phyloP scores from a whole-genome alignment of 2,329 filamentous ascomycete species.

The Ambrosiella cleistominuta region DNA sequence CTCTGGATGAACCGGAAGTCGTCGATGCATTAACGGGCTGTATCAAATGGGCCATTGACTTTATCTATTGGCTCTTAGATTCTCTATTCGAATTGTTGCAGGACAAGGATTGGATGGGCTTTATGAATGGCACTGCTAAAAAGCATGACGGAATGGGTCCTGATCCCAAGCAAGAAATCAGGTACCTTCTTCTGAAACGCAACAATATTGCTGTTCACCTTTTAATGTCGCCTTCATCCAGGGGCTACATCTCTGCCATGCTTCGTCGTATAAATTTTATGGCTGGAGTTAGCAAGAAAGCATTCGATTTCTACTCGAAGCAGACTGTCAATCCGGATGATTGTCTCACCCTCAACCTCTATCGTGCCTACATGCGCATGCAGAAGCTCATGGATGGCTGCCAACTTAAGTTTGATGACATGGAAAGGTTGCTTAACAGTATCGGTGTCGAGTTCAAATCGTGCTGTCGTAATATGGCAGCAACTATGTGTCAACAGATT shows the following conservation, averaged over 20 bases:
- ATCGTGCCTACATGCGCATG: constrained; percentile 38
- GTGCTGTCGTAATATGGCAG: constrained; percentile 20
- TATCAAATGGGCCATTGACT: constrained; percentile 60
- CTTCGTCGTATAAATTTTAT: constrained; percentile 47
- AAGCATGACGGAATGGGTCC: background rate
- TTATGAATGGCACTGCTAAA: constrained; percentile 23
- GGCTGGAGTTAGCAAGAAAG: constrained; percentile 29
- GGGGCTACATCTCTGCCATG: constrained; percentile 52
- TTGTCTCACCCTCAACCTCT: constrained; percentile 33
- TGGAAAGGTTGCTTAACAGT: constrained; percentile 41
- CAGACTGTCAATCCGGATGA: constrained; percentile 23
- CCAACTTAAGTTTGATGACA: constrained; percentile 40
- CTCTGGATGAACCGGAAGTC: constrained; percentile 52
- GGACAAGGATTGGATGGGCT: constrained; percentile 32
- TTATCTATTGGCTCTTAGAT: constrained; percentile 46
- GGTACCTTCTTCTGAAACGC: constrained; percentile 32
- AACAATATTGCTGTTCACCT: constrained; percentile 44
- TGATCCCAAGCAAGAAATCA: constrained; percentile 23
- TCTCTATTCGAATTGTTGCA: constrained; percentile 37
- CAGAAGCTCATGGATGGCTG: constrained; percentile 31
- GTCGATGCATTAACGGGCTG: constrained; percentile 57
- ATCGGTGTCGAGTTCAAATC: constrained; percentile 31
- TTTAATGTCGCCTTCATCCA: constrained; percentile 55
- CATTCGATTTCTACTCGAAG: constrained; percentile 32
- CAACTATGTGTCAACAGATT: constrained; percentile 4